Percentiles rank a stretch among this genome's conserved stretches.
These are phyloP conservation scores for Exobasidium rhododendri DNA, from an alignment of 1,284 basidiomycete species.

Conservation along the genomic window DNA sequence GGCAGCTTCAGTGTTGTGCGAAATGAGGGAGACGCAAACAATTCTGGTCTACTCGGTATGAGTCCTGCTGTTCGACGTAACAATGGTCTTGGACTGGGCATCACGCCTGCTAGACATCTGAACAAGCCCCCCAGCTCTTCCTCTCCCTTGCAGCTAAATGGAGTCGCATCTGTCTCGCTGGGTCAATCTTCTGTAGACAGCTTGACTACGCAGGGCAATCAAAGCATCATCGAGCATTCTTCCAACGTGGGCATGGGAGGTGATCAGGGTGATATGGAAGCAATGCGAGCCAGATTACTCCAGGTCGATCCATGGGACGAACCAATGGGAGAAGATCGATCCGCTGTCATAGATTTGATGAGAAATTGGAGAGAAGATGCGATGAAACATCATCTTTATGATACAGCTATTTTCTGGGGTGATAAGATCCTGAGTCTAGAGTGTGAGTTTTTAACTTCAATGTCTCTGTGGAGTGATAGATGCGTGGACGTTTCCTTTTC, in stretches of 20 bases:
- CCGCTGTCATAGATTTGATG: slow-evolving; percentile 77
- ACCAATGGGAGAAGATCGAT: slow-evolving; percentile 39
- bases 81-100: background rate
- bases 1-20: slow-evolving; percentile 50
- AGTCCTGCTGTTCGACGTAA: slow-evolving; percentile 29
- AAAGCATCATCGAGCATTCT: slow-evolving; percentile 19
- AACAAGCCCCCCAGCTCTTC: background rate
- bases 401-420: slow-evolving; percentile 97
- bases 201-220: slow-evolving; percentile 3
- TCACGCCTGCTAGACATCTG: background rate
- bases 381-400: slow-evolving; percentile 93
- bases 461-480: background rate
- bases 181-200: background rate
- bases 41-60: slow-evolving; percentile 47
- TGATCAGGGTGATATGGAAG: slow-evolving; percentile 6
- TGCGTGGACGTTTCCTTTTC: background rate
- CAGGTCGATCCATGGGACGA: slow-evolving; percentile 55
- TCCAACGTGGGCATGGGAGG: background rate
- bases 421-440: slow-evolving; percentile 93
- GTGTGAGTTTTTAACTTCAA: slow-evolving; percentile 64
- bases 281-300: background rate
- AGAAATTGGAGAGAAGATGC: slow-evolving; percentile 95
- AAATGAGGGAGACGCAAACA: slow-evolving; percentile 48
- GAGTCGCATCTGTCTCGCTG: background rate
- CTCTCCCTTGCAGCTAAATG: background rate